phyloP scores from a whole-genome alignment of 164 flowering plant species.

The Vitis rotundifolia region DNA sequence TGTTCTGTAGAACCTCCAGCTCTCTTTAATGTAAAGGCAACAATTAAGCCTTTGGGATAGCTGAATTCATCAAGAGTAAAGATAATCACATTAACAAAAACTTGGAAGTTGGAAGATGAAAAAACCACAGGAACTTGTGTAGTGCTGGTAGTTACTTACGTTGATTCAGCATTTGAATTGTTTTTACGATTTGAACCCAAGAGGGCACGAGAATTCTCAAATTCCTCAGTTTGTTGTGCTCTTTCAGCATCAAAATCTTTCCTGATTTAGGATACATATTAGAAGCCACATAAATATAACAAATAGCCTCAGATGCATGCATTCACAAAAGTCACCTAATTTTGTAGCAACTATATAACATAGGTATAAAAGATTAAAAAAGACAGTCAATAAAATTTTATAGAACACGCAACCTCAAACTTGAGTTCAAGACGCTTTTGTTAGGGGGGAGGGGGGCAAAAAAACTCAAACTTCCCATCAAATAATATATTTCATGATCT shows the following conservation, averaged over 20 bases:
- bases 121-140: background rate
- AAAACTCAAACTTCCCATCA: too few relatives aligned
- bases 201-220: slow-evolving; percentile 36
- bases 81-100: slow-evolving; percentile 9
- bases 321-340: too few relatives aligned
- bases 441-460: too few relatives aligned
- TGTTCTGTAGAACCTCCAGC: slow-evolving; percentile 31
- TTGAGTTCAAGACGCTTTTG: too few relatives aligned
- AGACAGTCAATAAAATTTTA: too few relatives aligned
- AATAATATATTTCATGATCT: too few relatives aligned
- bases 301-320: too few relatives aligned
- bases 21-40: slow-evolving; percentile 71
- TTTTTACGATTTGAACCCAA: slow-evolving; percentile 30
- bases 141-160: slow-evolving; percentile 35
- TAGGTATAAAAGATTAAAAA: too few relatives aligned
- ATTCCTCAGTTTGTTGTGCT: slow-evolving; percentile 41
- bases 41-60: slow-evolving; percentile 88
- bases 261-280: slow-evolving; percentile 37
- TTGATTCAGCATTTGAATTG: slow-evolving; percentile 33
- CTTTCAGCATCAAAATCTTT: slow-evolving; percentile 77
- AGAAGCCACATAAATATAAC: background rate
- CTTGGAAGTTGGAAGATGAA: background rate
- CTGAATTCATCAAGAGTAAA: slow-evolving; percentile 33
- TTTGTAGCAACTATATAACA: too few relatives aligned
- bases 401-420: too few relatives aligned